Base-by-base conservation (phyloP, 2,329 filamentous ascomycete species). In the Ophiocordyceps camponoti-leonardi region DNA sequence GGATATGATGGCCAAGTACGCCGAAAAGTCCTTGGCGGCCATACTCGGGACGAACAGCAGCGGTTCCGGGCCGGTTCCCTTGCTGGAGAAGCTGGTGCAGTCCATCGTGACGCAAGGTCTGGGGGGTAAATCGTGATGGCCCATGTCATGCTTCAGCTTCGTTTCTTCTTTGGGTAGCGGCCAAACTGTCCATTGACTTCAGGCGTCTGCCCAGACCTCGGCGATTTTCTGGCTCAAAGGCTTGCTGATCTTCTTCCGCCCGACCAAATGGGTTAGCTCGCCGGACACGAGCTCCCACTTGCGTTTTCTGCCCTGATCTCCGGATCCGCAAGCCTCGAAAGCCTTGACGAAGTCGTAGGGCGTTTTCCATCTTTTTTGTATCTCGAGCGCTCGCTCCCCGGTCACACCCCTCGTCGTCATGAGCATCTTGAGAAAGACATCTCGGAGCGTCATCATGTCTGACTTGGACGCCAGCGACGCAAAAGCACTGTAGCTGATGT, bases 21-120 rank as follows among this genome's bases (percentile, higher is more conserved):
- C 86, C 2, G 83, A 88, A 68, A 95, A 95, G 76, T 90, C 84
- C 50, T 78, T 95, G 47, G 73, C 79, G 19, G 86, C 81, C 22
- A 59, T 65, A 45, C 79, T 95, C 49, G 71, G 76, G 45, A 71
- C 70, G 4, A 64, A 67, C 16, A 68, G 69, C 47, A 68, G 69
- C 47, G 69, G 71, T 30, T 67, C 67, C 51, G 54, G 72, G 57
- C 63, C 70, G 6, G 67, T 71, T 43, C 70, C 73, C 2, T 67
- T 82, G 33, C 58, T 87, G 50, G 76, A 85, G 64, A 83, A 81
- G 64, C 77, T 86, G 64, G 79, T 87, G 11, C 71, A 79, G 56
- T 77, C 76, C 53, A 72, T 93, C 50, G 79, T 94, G 14, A 82
- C 86, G 33, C 77, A 83, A 61, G 79, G 49, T 16, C 48, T 56